Percentiles rank a stretch among this genome's conserved stretches.
phyloP scores from a whole-genome alignment of 257 asterid species.

The Pogostemon cablin region DNA sequence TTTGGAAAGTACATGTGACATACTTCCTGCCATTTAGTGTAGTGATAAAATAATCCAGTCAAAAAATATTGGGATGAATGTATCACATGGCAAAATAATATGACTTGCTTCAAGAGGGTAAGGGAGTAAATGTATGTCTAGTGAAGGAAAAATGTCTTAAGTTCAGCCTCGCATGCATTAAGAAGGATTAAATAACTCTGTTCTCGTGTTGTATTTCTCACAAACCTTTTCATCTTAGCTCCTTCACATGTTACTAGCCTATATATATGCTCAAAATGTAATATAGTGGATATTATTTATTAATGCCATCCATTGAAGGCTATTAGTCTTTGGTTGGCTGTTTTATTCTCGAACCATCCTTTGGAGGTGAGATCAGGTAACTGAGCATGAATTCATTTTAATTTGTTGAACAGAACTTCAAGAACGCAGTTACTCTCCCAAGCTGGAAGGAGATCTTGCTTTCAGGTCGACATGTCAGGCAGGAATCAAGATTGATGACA shows the following conservation, averaged over 20 bases:
- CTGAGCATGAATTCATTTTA: conserved; percentile 23
- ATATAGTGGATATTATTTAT: background rate
- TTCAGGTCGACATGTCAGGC: conserved; percentile 11
- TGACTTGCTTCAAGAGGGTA: background rate
- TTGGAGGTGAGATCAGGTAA: background rate
- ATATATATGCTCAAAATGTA: too few relatives aligned
- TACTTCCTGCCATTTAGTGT: background rate
- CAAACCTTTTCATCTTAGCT: background rate
- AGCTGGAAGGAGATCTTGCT: conserved; percentile 17
- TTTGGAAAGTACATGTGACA: background rate
- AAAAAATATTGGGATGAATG: background rate
- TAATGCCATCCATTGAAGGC: too few relatives aligned
- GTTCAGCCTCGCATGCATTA: background rate
- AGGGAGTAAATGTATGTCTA: too few relatives aligned
- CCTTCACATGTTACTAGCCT: conserved; percentile 14
- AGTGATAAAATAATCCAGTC: background rate
- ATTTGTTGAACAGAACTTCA: conserved; percentile 45
- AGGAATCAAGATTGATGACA: conserved; percentile 23
- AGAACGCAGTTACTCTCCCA: conserved; percentile 18
- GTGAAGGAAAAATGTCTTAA: background rate
- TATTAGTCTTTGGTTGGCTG: background rate
- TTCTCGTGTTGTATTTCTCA: background rate
- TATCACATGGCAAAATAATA: background rate
- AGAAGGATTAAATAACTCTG: conserved; percentile 4
- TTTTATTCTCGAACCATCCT: background rate